A percentile compares a stretch with the other conserved stretches of the same genome.
phyloP scores from a whole-genome alignment of 805 yeast species.

The Saccharomycopsis javanensis region DNA sequence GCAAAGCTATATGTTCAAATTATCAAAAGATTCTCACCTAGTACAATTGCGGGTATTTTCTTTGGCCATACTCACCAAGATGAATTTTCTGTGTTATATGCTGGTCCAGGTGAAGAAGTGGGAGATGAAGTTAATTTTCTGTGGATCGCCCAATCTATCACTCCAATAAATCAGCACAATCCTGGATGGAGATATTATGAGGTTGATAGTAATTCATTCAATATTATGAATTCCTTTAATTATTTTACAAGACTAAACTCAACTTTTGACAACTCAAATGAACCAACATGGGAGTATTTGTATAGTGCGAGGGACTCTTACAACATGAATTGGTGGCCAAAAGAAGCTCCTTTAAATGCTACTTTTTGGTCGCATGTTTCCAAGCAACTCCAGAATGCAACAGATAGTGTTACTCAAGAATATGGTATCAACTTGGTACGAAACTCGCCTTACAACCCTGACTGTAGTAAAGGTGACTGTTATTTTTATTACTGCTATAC shows the following conservation, averaged over 20 bases:
- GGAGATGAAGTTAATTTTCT: slow-evolving; percentile 43
- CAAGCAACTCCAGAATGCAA: slow-evolving; percentile 30
- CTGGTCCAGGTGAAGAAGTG: slow-evolving; percentile 34
- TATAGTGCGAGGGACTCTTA: slow-evolving; percentile 57
- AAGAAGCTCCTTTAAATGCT: slow-evolving; percentile 49
- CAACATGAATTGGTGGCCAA: slow-evolving; percentile 49
- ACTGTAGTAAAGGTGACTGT: slow-evolving; percentile 34
- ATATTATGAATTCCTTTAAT: slow-evolving; percentile 49
- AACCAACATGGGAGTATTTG: slow-evolving; percentile 53
- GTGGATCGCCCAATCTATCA: slow-evolving; percentile 58
- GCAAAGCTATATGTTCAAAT: slow-evolving; percentile 46
- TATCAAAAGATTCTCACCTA: slow-evolving; percentile 57
- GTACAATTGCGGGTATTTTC: slow-evolving; percentile 58
- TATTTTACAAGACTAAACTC: slow-evolving; percentile 52
- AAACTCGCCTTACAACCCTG: slow-evolving; percentile 43
- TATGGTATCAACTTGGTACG: slow-evolving; percentile 44
- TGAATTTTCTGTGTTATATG: slow-evolving; percentile 52
- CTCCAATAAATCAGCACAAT: slow-evolving; percentile 49
- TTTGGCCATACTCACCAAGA: slow-evolving; percentile 67
- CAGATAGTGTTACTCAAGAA: slow-evolving; percentile 37
- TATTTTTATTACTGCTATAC: slow-evolving; percentile 33
- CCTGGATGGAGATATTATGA: slow-evolving; percentile 70
- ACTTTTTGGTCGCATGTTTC: slow-evolving; percentile 59
- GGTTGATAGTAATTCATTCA: slow-evolving; percentile 51
- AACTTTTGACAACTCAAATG: slow-evolving; percentile 45